Evolutionary conservation across 352 stramenopile genomes (phyloP).

Genomic region (Nothophytophthora sp.): DNA sequence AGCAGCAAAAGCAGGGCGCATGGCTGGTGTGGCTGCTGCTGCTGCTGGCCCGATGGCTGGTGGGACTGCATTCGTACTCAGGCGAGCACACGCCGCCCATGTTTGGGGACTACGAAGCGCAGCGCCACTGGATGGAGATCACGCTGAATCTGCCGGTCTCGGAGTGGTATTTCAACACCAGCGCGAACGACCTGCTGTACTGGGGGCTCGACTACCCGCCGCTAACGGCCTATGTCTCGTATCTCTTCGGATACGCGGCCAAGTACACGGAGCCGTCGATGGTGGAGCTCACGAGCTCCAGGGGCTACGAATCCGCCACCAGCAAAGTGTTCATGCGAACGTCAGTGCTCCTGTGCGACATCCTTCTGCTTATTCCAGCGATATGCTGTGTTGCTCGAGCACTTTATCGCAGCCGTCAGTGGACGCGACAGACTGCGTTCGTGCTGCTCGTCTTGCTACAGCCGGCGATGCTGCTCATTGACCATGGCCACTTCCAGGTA

Average conservation of each 20-base stretch:
- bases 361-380: conserved; percentile 89
- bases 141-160: conserved; percentile 91
- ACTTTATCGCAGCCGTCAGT: conserved; percentile 52
- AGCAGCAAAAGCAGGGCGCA: conserved; percentile 38
- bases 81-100: conserved; percentile 74
- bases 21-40: conserved; percentile 58
- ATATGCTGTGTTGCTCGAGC: conserved; percentile 44
- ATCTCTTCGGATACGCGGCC: conserved; percentile 77
- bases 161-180: conserved; percentile 96
- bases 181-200: conserved; percentile 94
- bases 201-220: conserved; percentile 99
- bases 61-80: conserved; percentile 84
- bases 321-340: conserved; percentile 92
- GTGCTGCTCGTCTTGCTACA: conserved; percentile 77
- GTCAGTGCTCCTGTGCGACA: conserved; percentile 93
- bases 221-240: conserved; percentile 92
- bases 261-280: conserved; percentile 82
- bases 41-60: conserved; percentile 73
- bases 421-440: conserved; percentile 63
- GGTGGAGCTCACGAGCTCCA: conserved; percentile 77
- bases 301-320: conserved; percentile 83
- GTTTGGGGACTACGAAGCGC: conserved; percentile 98
- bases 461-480: conserved; percentile 94
- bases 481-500: conserved; percentile 99
- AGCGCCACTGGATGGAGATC: conserved; percentile 99